These are phyloP conservation scores for Helotiales sp. DNA, from an alignment of 2,329 filamentous ascomycete genomes.

Conservation along the genomic window DNA sequence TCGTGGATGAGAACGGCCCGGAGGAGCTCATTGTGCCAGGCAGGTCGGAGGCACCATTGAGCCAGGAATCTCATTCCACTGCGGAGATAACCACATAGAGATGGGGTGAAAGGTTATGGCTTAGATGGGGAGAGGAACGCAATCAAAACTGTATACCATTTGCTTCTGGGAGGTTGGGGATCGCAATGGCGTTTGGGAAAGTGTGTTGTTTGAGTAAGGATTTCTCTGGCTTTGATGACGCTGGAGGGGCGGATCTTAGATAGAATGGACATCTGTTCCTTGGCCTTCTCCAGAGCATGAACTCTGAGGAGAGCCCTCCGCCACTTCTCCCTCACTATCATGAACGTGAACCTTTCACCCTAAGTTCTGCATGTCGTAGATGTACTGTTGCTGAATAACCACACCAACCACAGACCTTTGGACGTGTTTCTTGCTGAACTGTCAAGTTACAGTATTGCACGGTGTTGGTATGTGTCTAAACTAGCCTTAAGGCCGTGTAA, in stretches of 20 bases:
- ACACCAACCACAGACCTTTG: no score
- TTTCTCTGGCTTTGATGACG: slow-evolving; percentile 2
- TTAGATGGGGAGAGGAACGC: not conserved
- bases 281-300: slow-evolving; percentile 28
- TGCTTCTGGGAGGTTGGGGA: not conserved
- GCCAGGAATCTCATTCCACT: slow-evolving; percentile 15
- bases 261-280: slow-evolving; percentile 30
- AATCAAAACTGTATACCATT: slow-evolving; percentile 21
- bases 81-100: slow-evolving; percentile 29
- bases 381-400: no score
- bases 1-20: slow-evolving; percentile 68
- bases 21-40: slow-evolving; percentile 49
- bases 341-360: no score
- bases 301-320: slow-evolving; percentile 23
- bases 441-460: no score
- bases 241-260: slow-evolving; percentile 11
- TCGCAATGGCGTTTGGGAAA: slow-evolving; percentile 14
- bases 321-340: not conserved
- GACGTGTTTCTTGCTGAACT: no score
- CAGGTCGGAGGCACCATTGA: slow-evolving; percentile 15
- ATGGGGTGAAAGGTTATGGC: slow-evolving; percentile 4
- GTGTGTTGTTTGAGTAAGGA: slow-evolving; percentile 1
- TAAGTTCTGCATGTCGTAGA: no score
- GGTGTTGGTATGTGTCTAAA: no score
- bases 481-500: not conserved